Percentiles rank a stretch among this genome's conserved stretches.
Conservation (phyloP, 2,329 filamentous ascomycete genomes). For the Clonostachys rhizophaga region DNA sequence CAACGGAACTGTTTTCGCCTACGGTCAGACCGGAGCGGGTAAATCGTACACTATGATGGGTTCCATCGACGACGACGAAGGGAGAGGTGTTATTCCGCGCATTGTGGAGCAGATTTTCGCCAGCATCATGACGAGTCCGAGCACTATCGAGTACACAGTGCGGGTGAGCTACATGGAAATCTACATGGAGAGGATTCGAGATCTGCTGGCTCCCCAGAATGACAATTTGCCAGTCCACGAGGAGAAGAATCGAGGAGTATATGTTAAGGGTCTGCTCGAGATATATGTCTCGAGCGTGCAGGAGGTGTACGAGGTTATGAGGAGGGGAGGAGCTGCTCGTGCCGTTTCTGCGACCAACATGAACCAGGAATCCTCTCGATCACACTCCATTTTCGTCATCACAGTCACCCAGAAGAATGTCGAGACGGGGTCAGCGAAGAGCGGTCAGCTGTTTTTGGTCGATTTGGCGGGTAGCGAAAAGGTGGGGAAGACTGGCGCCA, state of each 20-base stretch:
- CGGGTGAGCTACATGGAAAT: slow-evolving; percentile 99
- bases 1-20: slow-evolving; percentile 98
- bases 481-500: slow-evolving; percentile 96
- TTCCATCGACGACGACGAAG: slow-evolving; percentile 79
- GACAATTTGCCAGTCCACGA: slow-evolving; percentile 98
- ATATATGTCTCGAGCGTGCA: slow-evolving; percentile 94
- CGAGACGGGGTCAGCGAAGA: slow-evolving; percentile 93
- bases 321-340: slow-evolving; percentile 81
- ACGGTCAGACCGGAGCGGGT: slow-evolving; percentile 95
- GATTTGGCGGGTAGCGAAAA: slow-evolving; percentile 98
- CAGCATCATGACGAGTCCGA: slow-evolving; percentile 86
- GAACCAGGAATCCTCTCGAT: slow-evolving; percentile 97
- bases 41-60: slow-evolving; percentile 94
- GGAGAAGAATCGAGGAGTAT: slow-evolving; percentile 92
- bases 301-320: slow-evolving; percentile 96
- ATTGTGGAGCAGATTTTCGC: slow-evolving; percentile 98
- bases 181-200: slow-evolving; percentile 98
- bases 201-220: slow-evolving; percentile 87
- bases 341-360: slow-evolving; percentile 97
- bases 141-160: slow-evolving; percentile 97
- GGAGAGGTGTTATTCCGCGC: slow-evolving; percentile 91
- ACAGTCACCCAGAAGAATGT: slow-evolving; percentile 97
- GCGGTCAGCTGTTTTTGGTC: slow-evolving; percentile 93
- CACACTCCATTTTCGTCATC: slow-evolving; percentile 96
- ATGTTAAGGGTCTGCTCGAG: slow-evolving; percentile 91